Conservation (phyloP, 2,329 filamentous ascomycete genomes). For the Colletotrichum australisinense region DNA sequence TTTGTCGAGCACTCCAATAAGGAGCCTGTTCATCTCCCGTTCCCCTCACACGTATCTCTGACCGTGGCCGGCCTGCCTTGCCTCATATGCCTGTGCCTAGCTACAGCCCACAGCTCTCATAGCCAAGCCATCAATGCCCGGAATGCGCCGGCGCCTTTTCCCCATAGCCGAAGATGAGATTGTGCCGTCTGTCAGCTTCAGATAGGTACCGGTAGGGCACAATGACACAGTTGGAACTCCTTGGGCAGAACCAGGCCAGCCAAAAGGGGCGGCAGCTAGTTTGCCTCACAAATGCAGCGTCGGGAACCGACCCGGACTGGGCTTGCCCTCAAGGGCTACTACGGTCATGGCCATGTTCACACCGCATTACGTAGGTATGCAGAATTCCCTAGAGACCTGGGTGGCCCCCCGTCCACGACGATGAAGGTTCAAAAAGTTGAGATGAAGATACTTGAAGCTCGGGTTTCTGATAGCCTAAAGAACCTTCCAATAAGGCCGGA, state of each 20-base stretch:
- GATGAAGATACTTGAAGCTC: conserved; percentile 26
- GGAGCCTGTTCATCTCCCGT: neutral
- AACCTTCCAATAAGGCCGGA: conserved; percentile 18
- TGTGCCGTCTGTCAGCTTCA: neutral
- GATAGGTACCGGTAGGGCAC: neutral
- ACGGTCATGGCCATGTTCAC: neutral
- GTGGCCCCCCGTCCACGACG: neutral
- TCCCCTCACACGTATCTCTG: neutral
- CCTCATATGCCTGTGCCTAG: neutral
- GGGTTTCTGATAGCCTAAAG: neutral
- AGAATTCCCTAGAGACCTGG: neutral
- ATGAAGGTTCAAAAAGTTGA: conserved; percentile 12
- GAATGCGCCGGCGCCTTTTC: neutral
- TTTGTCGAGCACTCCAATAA: too few species aligned
- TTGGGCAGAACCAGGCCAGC: neutral
- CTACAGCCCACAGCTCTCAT: neutral
- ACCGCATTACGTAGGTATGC: neutral
- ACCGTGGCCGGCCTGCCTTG: conserved; percentile 10
- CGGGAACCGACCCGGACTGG: conserved; percentile 17
- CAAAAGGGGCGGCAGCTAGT: neutral
- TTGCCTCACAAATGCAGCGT: neutral
- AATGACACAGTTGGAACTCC: neutral
- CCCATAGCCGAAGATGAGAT: conserved; percentile 20
- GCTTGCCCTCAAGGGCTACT: conserved; percentile 3
- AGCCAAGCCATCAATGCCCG: conserved; percentile 5